Percentiles rank a stretch among this genome's conserved stretches.
Conservation (phyloP, 192 early-diverging fungal genomes). For the Coemansia interrupta region DNA sequence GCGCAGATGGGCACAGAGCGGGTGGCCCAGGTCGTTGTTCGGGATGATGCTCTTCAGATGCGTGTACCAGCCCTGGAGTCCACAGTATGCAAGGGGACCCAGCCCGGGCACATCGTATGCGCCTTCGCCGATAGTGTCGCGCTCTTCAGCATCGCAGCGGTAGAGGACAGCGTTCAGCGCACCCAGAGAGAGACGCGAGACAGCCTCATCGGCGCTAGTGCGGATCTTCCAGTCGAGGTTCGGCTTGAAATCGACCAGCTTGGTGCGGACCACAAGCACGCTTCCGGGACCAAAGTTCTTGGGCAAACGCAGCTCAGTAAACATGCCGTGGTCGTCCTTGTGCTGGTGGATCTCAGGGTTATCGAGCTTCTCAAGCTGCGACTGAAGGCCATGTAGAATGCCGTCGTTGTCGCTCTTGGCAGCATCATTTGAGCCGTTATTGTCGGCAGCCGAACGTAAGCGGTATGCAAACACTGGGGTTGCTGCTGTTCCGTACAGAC, state of each 20-base stretch:
- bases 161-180: slow-evolving; percentile 88
- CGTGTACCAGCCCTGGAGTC: slow-evolving; percentile 89
- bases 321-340: slow-evolving; percentile 56
- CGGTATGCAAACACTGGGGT: slow-evolving; percentile 58
- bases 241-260: slow-evolving; percentile 55
- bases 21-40: slow-evolving; percentile 88
- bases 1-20: slow-evolving; percentile 85
- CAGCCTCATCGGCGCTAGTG: slow-evolving; percentile 62
- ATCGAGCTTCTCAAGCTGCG: slow-evolving; percentile 52
- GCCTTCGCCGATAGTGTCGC: slow-evolving; percentile 73
- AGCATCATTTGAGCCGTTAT: neutral
- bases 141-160: slow-evolving; percentile 84
- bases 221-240: slow-evolving; percentile 59
- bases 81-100: slow-evolving; percentile 82
- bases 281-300: slow-evolving; percentile 81
- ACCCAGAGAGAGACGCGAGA: slow-evolving; percentile 56
- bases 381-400: slow-evolving; percentile 60
- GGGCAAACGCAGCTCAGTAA: slow-evolving; percentile 60
- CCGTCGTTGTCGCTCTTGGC: slow-evolving; percentile 43
- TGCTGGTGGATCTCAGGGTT: slow-evolving; percentile 49
- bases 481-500: slow-evolving; percentile 58
- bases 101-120: slow-evolving; percentile 86
- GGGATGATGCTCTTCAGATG: slow-evolving; percentile 74
- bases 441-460: slow-evolving; percentile 51
- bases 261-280: slow-evolving; percentile 66